Evolutionary conservation across 768 basidiomycete species (phyloP).

Genomic region (Pleurotus sapidus): DNA sequence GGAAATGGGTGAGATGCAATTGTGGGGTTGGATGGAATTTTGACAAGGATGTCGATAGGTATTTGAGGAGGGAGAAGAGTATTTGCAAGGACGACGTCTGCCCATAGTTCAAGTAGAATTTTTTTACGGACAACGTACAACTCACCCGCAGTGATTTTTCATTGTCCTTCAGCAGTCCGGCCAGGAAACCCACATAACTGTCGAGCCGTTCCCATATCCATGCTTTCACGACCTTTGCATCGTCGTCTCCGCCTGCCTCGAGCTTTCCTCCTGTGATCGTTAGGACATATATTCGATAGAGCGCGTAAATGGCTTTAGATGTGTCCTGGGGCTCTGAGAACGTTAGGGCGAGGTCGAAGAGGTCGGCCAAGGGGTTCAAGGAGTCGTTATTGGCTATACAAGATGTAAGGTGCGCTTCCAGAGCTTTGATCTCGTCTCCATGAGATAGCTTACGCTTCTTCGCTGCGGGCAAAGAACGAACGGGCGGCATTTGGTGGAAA

Average conservation of each 20-base stretch:
- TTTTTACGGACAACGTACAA: constrained; percentile 9
- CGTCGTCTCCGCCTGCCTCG: constrained; percentile 40
- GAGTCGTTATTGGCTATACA: constrained; percentile 56
- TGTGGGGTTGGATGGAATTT: constrained; percentile 50
- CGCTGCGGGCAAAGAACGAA: constrained; percentile 44
- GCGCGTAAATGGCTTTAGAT: constrained; percentile 76
- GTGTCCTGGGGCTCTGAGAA: constrained; percentile 51
- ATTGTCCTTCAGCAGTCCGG: constrained; percentile 69
- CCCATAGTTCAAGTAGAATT: neutral
- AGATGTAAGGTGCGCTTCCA: constrained; percentile 55
- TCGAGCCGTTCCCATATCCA: constrained; percentile 83
- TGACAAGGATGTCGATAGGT: constrained; percentile 67
- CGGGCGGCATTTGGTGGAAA: constrained; percentile 19
- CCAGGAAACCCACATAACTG: constrained; percentile 66
- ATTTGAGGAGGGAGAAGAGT: constrained; percentile 71
- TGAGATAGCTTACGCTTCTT: constrained; percentile 49
- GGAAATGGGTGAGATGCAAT: constrained; percentile 67
- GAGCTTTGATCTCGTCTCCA: constrained; percentile 32
- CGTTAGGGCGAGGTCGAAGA: constrained; percentile 55
- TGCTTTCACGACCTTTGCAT: constrained; percentile 60
- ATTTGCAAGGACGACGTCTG: constrained; percentile 48
- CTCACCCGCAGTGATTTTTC: constrained; percentile 75
- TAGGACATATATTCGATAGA: constrained; percentile 74
- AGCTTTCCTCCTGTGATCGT: constrained; percentile 61
- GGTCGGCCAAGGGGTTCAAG: constrained; percentile 76